A percentile compares a stretch with the other conserved stretches of the same genome.
phyloP scores from a whole-genome alignment of 163 green algal species.

The Chlamydomonas reinhardtii region DNA sequence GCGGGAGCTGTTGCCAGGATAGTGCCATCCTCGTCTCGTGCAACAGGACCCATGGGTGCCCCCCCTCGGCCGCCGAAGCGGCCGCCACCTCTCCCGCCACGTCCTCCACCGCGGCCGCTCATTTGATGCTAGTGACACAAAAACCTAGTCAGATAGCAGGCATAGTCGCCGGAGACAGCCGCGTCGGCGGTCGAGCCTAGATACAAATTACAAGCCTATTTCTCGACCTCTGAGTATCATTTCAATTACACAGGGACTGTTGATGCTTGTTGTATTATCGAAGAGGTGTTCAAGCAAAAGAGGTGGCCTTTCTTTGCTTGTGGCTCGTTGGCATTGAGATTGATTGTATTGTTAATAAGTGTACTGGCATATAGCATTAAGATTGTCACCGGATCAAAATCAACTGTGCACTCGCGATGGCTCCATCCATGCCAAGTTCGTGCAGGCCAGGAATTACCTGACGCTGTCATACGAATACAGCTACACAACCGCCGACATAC shows the following conservation, averaged over 20 bases:
- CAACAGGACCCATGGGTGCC: conserved; percentile 14
- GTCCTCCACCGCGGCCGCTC: conserved; percentile 40
- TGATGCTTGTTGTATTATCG: neutral
- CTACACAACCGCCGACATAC: too few relatives aligned
- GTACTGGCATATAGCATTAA: too few relatives aligned
- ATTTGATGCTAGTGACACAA: neutral
- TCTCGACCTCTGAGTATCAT: neutral
- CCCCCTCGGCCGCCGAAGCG: conserved; percentile 44
- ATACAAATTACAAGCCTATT: neutral
- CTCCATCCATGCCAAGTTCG: too few relatives aligned
- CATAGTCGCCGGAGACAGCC: neutral
- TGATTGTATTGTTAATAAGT: too few relatives aligned
- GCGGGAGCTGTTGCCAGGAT: conserved; percentile 30
- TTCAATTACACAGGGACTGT: neutral
- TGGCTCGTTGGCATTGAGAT: too few relatives aligned
- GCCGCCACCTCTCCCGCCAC: conserved; percentile 38
- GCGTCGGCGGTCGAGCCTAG: too few relatives aligned
- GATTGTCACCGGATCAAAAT: too few relatives aligned
- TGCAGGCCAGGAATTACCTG: too few relatives aligned
- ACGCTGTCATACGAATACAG: too few relatives aligned
- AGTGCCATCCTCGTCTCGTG: conserved; percentile 53
- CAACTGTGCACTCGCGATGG: too few relatives aligned
- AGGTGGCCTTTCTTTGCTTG: neutral
- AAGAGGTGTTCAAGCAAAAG: neutral
- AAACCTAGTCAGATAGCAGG: neutral